A percentile compares a stretch with the other conserved stretches of the same genome.
Evolutionary conservation across 305 asterid genomes (phyloP).

Genomic region (Salvia sclarea): DNA sequence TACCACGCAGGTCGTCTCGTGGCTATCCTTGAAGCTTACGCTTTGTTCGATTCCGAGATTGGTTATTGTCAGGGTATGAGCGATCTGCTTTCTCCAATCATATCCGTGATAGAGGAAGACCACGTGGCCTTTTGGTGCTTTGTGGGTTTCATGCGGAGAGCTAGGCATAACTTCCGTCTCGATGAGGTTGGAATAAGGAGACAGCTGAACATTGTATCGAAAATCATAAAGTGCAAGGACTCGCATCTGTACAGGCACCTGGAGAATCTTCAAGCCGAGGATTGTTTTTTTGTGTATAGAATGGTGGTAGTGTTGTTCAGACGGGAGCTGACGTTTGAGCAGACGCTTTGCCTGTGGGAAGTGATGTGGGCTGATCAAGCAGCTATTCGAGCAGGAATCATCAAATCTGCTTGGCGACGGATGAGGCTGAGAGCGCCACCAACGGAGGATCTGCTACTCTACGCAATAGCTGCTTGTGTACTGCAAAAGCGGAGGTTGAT

Average conservation of each 20-base stretch:
- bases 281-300: slow-evolving; percentile 73
- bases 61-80: slow-evolving; percentile 93
- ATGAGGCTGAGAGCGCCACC: slow-evolving; percentile 71
- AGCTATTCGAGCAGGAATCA: slow-evolving; percentile 64
- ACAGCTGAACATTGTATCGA: slow-evolving; percentile 62
- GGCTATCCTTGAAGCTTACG: slow-evolving; percentile 72
- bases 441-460: slow-evolving; percentile 57
- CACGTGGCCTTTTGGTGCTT: slow-evolving; percentile 77
- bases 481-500: slow-evolving; percentile 54
- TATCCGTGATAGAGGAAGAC: slow-evolving; percentile 71
- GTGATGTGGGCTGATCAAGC: slow-evolving; percentile 91
- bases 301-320: slow-evolving; percentile 79
- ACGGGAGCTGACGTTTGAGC: slow-evolving; percentile 68
- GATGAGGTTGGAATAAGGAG: slow-evolving; percentile 75
- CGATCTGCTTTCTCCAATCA: slow-evolving; percentile 74
- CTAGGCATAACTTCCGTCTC: slow-evolving; percentile 76
- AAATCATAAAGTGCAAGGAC: slow-evolving; percentile 66
- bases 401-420: slow-evolving; percentile 56
- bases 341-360: slow-evolving; percentile 78
- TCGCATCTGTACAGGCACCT: slow-evolving; percentile 62
- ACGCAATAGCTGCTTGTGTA: slow-evolving; percentile 57
- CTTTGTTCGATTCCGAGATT: slow-evolving; percentile 61
- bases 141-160: slow-evolving; percentile 82
- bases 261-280: slow-evolving; percentile 77
- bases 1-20: slow-evolving; percentile 77